Conservation (phyloP, 805 yeast species). For the Lipomyces orientalis region DNA sequence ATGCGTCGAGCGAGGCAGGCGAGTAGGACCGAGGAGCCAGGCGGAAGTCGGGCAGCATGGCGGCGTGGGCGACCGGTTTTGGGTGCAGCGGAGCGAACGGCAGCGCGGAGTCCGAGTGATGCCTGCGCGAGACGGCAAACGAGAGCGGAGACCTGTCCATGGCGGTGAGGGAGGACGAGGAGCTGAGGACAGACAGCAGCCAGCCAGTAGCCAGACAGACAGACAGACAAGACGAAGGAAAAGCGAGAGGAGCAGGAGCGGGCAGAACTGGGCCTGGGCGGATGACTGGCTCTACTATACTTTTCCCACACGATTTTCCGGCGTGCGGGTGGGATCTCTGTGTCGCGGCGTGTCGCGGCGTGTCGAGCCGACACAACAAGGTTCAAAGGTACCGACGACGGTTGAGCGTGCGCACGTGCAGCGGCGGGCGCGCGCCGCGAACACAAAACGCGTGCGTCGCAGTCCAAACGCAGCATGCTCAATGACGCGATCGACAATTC, state of each 20-base stretch:
- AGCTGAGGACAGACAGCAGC: too few relatives aligned
- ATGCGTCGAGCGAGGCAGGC: slow-evolving; percentile 29
- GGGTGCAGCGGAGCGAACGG: background rate
- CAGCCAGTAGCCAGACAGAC: too few relatives aligned
- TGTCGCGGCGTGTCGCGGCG: background rate
- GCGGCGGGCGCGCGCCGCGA: too few relatives aligned
- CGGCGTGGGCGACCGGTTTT: background rate
- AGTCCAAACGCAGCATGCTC: too few relatives aligned
- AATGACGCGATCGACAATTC: too few relatives aligned
- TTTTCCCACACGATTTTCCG: background rate
- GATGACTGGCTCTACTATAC: background rate
- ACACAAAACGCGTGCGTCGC: too few relatives aligned
- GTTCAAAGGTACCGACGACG: too few relatives aligned
- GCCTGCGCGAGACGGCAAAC: background rate
- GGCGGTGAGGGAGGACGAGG: background rate
- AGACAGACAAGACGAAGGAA: background rate
- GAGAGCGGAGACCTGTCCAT: slow-evolving; percentile 9
- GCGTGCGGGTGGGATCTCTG: too few relatives aligned
- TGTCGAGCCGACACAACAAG: background rate
- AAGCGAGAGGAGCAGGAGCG: background rate
- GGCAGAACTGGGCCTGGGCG: background rate
- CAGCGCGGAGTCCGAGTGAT: background rate
- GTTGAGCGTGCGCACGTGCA: too few relatives aligned
- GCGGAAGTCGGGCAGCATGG: background rate
- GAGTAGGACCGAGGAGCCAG: slow-evolving; percentile 20